Conservation (phyloP, 2,329 filamentous ascomycete genomes). For the Drechslera avenae region DNA sequence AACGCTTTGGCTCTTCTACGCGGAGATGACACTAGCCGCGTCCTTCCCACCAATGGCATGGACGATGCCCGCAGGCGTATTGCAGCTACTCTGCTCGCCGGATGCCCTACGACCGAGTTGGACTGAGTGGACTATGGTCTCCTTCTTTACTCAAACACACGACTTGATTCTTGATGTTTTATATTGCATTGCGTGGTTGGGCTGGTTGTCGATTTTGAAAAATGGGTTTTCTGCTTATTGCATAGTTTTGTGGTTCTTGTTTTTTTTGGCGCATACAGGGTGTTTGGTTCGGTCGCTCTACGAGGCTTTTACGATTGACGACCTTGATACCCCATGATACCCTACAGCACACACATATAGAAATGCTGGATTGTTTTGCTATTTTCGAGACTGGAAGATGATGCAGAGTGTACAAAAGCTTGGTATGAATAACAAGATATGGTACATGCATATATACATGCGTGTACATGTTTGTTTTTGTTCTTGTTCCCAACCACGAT, state of each 20-base stretch:
- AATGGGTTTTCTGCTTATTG: neutral
- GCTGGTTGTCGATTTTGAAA: neutral
- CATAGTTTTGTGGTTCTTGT: neutral
- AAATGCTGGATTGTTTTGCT: constrained; percentile 14
- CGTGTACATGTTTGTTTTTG: too few species aligned
- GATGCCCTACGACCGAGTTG: constrained; percentile 38
- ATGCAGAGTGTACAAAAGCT: too few species aligned
- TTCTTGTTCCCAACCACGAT: too few species aligned
- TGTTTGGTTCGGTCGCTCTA: constrained; percentile 15
- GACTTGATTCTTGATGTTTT: constrained; percentile 3
- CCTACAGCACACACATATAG: constrained; percentile 12
- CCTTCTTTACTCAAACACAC: neutral
- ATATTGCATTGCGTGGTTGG: constrained; percentile 4
- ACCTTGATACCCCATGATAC: constrained; percentile 22
- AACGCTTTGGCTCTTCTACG: constrained; percentile 67
- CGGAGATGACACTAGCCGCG: constrained; percentile 44
- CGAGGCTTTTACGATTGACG: constrained; percentile 15
- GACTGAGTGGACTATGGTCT: constrained; percentile 17
- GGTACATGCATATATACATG: too few species aligned
- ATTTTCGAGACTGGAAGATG: neutral
- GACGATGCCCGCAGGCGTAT: constrained; percentile 65
- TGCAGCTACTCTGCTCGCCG: constrained; percentile 68
- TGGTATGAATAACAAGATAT: too few species aligned
- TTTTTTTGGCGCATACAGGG: constrained; percentile 13
- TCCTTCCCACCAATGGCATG: constrained; percentile 62